Percentiles rank a stretch among this genome's conserved stretches.
These are phyloP conservation scores for Beauveria pseudobassiana DNA, from an alignment of 2,329 filamentous ascomycete genomes.

Conservation along the genomic window DNA sequence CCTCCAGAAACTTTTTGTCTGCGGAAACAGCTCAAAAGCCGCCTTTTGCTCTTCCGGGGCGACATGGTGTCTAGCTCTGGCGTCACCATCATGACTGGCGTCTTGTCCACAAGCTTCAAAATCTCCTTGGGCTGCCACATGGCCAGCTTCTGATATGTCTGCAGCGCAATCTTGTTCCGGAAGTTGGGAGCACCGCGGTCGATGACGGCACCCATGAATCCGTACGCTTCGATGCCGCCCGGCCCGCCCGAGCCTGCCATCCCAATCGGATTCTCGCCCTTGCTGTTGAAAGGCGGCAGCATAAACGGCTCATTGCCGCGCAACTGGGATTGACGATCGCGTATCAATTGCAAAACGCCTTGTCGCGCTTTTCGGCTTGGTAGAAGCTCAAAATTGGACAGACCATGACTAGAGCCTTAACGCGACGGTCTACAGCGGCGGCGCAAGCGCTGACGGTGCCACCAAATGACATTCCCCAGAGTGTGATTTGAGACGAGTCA, in stretches of 20 bases:
- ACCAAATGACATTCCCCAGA: conserved; percentile 25
- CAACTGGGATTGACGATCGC: conserved; percentile 31
- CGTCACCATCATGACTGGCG: conserved; percentile 21
- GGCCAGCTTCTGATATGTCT: conserved; percentile 21
- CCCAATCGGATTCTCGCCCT: conserved; percentile 30
- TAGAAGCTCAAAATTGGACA: background rate
- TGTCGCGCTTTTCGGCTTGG: conserved; percentile 8
- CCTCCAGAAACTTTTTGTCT: conserved; percentile 30
- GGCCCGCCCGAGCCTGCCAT: conserved; percentile 18
- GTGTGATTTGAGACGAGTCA: conserved; percentile 18
- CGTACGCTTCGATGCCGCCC: conserved; percentile 14
- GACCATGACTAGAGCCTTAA: background rate
- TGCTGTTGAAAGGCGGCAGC: conserved; percentile 27
- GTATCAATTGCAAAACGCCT: conserved; percentile 25
- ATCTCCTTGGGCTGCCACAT: conserved; percentile 16
- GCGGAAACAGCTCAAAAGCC: conserved; percentile 29
- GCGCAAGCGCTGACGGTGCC: conserved; percentile 20
- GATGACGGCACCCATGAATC: conserved; percentile 15
- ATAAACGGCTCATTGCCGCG: conserved; percentile 30
- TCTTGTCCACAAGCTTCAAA: conserved; percentile 15
- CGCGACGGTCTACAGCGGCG: conserved; percentile 19
- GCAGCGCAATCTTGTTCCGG: conserved; percentile 19
- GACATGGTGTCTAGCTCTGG: conserved; percentile 23
- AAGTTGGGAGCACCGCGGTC: conserved; percentile 16
- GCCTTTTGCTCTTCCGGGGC: conserved; percentile 22